These are phyloP conservation scores for Begonia fuchsioides DNA, from an alignment of 306 rosid genomes.

Conservation along the genomic window DNA sequence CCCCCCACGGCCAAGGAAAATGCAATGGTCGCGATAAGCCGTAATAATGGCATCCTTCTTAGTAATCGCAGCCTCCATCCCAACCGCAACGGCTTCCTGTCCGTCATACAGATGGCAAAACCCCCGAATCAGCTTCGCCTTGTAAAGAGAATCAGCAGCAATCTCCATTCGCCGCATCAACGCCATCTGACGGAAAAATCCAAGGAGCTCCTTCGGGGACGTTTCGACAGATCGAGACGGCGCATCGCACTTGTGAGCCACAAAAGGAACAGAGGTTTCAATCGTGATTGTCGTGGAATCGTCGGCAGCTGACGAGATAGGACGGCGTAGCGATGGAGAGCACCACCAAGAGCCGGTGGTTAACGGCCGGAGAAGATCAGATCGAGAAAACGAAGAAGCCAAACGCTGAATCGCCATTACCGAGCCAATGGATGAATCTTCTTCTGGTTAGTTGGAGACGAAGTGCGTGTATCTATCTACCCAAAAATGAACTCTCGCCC, in stretches of 20 bases:
- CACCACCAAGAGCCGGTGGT: conserved; percentile 22
- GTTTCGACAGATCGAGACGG: conserved; percentile 77
- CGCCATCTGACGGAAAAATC: conserved; percentile 66
- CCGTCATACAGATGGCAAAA: conserved; percentile 95
- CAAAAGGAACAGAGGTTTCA: conserved; percentile 72
- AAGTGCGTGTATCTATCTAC: too few relatives aligned
- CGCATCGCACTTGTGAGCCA: conserved; percentile 45
- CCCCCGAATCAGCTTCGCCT: conserved; percentile 85
- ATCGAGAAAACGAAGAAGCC: conserved; percentile 26
- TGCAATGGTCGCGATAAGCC: conserved; percentile 85
- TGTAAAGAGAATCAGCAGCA: conserved; percentile 89
- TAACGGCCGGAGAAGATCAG: conserved; percentile 31
- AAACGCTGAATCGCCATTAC: conserved; percentile 46
- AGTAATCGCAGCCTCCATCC: conserved; percentile 78
- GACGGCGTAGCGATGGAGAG: conserved; percentile 25
- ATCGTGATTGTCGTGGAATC: conserved; percentile 30
- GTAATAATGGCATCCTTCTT: conserved; percentile 59
- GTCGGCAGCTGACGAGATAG: conserved; percentile 28
- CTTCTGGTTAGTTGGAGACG: too few relatives aligned
- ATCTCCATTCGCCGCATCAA: conserved; percentile 89
- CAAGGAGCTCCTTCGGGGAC: conserved; percentile 36
- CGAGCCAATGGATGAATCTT: too few relatives aligned
- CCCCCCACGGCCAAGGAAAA: conserved; percentile 65
- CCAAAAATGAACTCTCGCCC: too few relatives aligned
- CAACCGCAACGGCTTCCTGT: conserved; percentile 76